phyloP scores from a whole-genome alignment of 2,329 filamentous ascomycete species.

The Cryphonectria naterciae region DNA sequence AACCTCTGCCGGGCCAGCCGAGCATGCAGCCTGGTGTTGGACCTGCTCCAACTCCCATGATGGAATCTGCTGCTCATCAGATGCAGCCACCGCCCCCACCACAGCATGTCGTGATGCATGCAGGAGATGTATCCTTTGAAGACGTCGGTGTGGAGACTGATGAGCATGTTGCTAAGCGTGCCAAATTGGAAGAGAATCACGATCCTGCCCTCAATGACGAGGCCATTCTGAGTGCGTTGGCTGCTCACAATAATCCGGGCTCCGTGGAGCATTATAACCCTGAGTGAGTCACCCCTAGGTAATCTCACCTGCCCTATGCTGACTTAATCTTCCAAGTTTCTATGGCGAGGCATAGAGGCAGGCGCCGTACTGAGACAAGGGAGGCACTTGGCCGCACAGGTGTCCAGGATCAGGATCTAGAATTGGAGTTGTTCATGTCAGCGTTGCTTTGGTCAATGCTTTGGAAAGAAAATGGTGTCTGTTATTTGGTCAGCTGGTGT shows the following conservation, averaged over 20 bases:
- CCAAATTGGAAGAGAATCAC: conserved; percentile 42
- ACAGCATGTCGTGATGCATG: conserved; percentile 37
- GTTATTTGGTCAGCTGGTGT: conserved; percentile 18
- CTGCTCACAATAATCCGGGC: conserved; percentile 46
- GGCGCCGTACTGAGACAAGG: not conserved
- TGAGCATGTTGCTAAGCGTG: conserved; percentile 47
- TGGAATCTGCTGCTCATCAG: conserved; percentile 30
- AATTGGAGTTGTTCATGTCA: not conserved
- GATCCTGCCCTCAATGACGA: conserved; percentile 50
- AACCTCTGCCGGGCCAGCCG: conserved; percentile 28
- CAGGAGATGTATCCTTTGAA: conserved; percentile 31
- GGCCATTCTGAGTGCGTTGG: conserved; percentile 50
- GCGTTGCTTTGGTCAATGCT: conserved; percentile 22
- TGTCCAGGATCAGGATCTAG: not conserved
- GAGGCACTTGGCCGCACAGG: not conserved
- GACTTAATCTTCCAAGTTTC: conserved; percentile 12
- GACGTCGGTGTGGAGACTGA: conserved; percentile 33
- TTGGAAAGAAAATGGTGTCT: conserved; percentile 19
- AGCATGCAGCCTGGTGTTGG: conserved; percentile 29
- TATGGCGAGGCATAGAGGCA: conserved; percentile 24
- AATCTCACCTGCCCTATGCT: not conserved
- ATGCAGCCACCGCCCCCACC: conserved; percentile 32
- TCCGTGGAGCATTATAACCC: conserved; percentile 45
- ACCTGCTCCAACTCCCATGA: conserved; percentile 26
- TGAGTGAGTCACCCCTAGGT: conserved; percentile 43